A percentile compares a stretch with the other conserved stretches of the same genome.
Conservation (phyloP, 371 early-diverging fungal species). For the Thermomucor indicae-seudaticae region DNA sequence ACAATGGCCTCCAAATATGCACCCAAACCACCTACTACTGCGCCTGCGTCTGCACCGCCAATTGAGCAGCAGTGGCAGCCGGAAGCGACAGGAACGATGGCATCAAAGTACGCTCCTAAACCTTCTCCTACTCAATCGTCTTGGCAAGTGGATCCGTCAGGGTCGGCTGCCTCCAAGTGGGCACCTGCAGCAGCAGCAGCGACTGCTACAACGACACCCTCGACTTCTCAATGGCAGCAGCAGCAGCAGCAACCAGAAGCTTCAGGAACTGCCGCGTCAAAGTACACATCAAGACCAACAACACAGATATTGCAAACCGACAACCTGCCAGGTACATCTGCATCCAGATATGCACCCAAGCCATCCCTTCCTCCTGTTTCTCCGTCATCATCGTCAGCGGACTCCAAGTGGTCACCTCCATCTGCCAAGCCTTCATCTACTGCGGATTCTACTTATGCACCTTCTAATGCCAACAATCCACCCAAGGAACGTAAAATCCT, state of each 20-base stretch:
- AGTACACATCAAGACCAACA: conserved; percentile 3
- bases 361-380: not conserved
- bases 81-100: not conserved
- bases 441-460: conserved; percentile 7
- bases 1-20: no score
- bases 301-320: no score
- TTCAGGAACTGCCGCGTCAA: conserved; percentile 1
- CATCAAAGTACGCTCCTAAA: conserved; percentile 6
- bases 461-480: not conserved
- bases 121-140: not conserved
- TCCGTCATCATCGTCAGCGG: not conserved
- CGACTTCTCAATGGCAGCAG: conserved; percentile 1
- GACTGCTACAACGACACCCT: not conserved
- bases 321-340: no score
- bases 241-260: conserved; percentile 2
- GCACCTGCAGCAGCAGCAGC: not conserved
- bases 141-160: conserved; percentile 14
- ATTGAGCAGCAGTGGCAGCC: not conserved
- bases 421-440: conserved; percentile 2
- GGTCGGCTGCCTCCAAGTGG: not conserved
- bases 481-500: conserved; percentile 5
- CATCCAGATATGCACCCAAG: not conserved
- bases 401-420: not conserved
- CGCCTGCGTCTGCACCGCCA: no score
- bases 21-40: not conserved